Percentiles rank a stretch among this genome's conserved stretches.
Evolutionary conservation across 2,329 filamentous ascomycete species (phyloP).

Genomic region (Nemania serpens): DNA sequence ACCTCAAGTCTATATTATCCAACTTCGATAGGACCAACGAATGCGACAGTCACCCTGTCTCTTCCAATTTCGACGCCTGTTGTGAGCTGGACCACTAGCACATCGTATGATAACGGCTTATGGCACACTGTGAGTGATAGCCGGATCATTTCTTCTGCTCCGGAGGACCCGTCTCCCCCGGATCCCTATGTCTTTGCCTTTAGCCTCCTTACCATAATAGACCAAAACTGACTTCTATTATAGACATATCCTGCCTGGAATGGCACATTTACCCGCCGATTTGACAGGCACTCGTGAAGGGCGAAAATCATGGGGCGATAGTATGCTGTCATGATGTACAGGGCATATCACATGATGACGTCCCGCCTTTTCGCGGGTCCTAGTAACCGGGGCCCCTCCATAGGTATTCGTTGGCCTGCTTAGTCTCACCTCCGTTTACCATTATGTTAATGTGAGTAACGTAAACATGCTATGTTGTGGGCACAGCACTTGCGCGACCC

Average conservation of each 20-base stretch:
- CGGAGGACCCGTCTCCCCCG: no score
- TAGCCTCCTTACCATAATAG: background rate
- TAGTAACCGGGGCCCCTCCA: background rate
- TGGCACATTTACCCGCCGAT: slow-evolving; percentile 18
- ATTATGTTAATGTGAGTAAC: slow-evolving; percentile 30
- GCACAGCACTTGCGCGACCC: slow-evolving; percentile 31
- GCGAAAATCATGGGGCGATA: background rate
- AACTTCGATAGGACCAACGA: slow-evolving; percentile 13
- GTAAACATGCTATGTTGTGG: slow-evolving; percentile 4
- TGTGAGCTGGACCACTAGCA: slow-evolving; percentile 18
- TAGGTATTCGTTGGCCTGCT: background rate
- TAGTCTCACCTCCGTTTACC: slow-evolving; percentile 15
- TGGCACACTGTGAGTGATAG: slow-evolving; percentile 27
- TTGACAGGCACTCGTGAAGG: slow-evolving; percentile 8
- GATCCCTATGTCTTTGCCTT: background rate
- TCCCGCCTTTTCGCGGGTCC: background rate
- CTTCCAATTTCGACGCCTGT: slow-evolving; percentile 14
- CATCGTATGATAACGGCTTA: slow-evolving; percentile 19
- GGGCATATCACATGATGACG: background rate
- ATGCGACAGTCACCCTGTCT: background rate
- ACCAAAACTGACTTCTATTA: slow-evolving; percentile 7
- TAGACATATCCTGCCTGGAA: slow-evolving; percentile 29
- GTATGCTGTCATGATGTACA: background rate
- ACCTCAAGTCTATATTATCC: slow-evolving; percentile 13
- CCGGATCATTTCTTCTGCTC: background rate